phyloP scores from a whole-genome alignment of 164 flowering plant genomes.

The Taxillus chinensis region DNA sequence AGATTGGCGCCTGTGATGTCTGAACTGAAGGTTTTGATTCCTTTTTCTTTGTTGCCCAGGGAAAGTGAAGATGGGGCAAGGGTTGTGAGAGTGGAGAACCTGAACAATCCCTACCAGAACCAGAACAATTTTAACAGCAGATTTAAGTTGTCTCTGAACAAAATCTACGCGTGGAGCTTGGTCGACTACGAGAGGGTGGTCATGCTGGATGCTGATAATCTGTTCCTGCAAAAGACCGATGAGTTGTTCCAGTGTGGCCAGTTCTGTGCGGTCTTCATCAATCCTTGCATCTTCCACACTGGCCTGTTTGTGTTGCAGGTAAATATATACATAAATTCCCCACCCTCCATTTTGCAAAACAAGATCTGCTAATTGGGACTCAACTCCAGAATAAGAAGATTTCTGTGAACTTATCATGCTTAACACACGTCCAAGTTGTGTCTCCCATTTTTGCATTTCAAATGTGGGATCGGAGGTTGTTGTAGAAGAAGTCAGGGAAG shows the following conservation, averaged over 20 bases:
- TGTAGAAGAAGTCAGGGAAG: no score
- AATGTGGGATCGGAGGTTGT: no score
- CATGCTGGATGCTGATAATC: conserved; percentile 94
- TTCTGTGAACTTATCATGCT: no score
- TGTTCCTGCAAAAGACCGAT: conserved; percentile 74
- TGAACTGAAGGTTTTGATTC: neutral
- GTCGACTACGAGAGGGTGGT: conserved; percentile 79
- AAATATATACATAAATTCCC: neutral
- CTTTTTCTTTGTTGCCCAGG: conserved; percentile 23
- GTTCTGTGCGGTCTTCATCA: conserved; percentile 96
- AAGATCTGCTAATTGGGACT: no score
- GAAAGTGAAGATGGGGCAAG: conserved; percentile 85
- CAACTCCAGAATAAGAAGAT: no score
- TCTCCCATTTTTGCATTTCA: no score
- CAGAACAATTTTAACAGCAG: conserved; percentile 41
- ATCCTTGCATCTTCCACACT: conserved; percentile 97
- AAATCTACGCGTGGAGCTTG: conserved; percentile 88
- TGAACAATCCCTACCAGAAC: conserved; percentile 62
- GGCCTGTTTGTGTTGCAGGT: conserved; percentile 97
- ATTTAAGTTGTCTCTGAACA: conserved; percentile 83
- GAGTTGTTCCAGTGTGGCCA: conserved; percentile 94
- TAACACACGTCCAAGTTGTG: no score
- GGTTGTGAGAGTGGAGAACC: conserved; percentile 71
- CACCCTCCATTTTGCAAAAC: no score
- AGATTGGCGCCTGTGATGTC: no score